Base-by-base conservation (phyloP, 2,329 filamentous ascomycete species). In the Chlorencoelia australis region DNA sequence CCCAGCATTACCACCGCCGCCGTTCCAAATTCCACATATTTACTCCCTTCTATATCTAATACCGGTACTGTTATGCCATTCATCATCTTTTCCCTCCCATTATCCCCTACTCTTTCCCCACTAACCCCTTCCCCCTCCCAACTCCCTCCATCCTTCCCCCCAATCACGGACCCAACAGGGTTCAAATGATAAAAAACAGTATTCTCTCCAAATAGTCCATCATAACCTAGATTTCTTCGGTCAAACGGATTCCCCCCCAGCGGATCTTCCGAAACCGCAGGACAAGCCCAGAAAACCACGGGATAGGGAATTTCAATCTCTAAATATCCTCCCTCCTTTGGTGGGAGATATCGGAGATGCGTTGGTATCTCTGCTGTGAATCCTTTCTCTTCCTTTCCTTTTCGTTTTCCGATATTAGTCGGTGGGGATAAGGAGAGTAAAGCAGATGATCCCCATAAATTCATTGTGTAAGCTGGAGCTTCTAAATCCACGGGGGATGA, bases 231-330 rank as follows among this genome's bases (percentile, higher is more conserved):
- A 53, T 85, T 75, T n/a, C 69, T 64, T 5, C 84, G 68, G 57
- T 95, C 88, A 58, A 96, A 96, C 0, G 89, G 89, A 52, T 82
- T 94, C 4, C 69, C 71, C 0, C 71, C 59, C 59, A 89, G 83
- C 50, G 83, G 80, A 1, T 68, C 69, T 1, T 71, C 75, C 34
- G 75, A 69, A 7, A 74, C 71, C 0, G 79, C 73, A 6, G 72
- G 67, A 54, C 89, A 96, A 1, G 87, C 86, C 88, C 88, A 95
- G 64, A 95, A 95, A 0, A 95, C 72, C 0, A 75, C 72, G 0
- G 89, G 89, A 64, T 82, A 88, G 0, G 89, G 83, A 0, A 91
- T 58, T n/a, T 75, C 62, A 1, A 78, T 59, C 4, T 66, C 47
- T 2, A 62, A 57, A 44, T 73, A 66, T 3, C 78, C 78, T 3